phyloP scores from a whole-genome alignment of 495 filamentous ascomycete genomes.

The Collariella sp. region DNA sequence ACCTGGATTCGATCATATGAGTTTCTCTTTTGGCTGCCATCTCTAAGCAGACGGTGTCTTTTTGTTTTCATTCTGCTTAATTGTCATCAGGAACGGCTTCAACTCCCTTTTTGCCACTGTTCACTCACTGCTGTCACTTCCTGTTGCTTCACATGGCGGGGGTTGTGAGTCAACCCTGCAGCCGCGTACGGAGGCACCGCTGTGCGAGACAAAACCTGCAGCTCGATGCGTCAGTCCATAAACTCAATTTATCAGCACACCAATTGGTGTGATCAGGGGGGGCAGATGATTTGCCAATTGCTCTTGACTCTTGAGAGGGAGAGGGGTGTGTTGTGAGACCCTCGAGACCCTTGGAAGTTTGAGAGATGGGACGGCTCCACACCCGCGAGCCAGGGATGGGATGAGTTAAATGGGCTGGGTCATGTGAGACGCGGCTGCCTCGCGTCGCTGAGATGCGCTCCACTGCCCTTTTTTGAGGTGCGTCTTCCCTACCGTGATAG shows the following conservation, averaged over 20 bases:
- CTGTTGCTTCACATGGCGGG: too few relatives aligned
- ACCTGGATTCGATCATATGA: conserved; percentile 14
- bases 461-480: conserved; percentile 15
- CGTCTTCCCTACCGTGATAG: conserved; percentile 10
- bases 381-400: not conserved
- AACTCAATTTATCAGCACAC: too few relatives aligned
- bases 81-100: not conserved
- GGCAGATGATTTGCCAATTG: not conserved
- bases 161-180: too few relatives aligned
- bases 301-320: not conserved
- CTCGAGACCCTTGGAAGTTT: not conserved
- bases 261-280: too few relatives aligned
- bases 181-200: too few relatives aligned
- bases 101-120: not conserved
- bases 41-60: not conserved
- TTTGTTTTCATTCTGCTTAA: too few relatives aligned
- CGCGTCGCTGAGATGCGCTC: conserved; percentile 17
- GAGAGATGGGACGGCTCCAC: not conserved
- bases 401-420: conserved; percentile 14
- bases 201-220: too few relatives aligned
- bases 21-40: not conserved
- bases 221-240: too few relatives aligned
- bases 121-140: too few relatives aligned
- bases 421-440: conserved; percentile 26
- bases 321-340: not conserved